Conservation (phyloP, 2,329 filamentous ascomycete species). For the Nothopassalora personata region DNA sequence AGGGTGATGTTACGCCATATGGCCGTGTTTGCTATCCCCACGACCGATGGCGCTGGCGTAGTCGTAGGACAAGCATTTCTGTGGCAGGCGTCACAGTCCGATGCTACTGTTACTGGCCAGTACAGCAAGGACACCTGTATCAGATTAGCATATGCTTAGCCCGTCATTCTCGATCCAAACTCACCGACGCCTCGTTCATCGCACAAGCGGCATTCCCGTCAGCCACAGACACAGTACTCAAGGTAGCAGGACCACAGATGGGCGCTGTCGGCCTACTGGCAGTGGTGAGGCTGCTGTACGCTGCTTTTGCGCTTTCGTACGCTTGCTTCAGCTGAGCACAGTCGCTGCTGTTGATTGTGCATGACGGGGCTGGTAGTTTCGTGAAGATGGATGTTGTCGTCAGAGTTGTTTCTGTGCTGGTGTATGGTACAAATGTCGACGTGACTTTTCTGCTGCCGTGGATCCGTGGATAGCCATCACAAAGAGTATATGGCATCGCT, state of each 20-base stretch:
- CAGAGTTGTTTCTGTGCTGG: not conserved
- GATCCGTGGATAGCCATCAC: conserved; percentile 22
- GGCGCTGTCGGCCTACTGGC: not conserved
- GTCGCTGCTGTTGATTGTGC: conserved; percentile 15
- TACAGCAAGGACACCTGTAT: conserved; percentile 11
- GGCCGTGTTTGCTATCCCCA: conserved; percentile 17
- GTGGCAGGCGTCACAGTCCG: conserved; percentile 8
- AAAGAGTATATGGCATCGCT: conserved; percentile 17
- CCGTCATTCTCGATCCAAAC: too few relatives aligned
- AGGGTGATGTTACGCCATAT: conserved; percentile 16
- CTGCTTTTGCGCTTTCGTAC: not conserved
- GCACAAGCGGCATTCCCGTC: conserved; percentile 10
- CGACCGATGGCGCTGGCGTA: conserved; percentile 16
- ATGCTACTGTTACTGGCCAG: conserved; percentile 15
- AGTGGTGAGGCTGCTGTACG: not conserved
- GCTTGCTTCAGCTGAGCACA: conserved; percentile 8
- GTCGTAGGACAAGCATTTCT: conserved; percentile 11
- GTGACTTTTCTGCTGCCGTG: conserved; percentile 13
- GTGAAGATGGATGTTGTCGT: conserved; percentile 2
- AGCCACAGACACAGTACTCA: not conserved
- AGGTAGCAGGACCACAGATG: conserved; percentile 11
- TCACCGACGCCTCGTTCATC: conserved; percentile 14
- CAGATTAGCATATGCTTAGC: too few relatives aligned
- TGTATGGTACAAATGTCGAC: not conserved
- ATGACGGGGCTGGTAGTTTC: conserved; percentile 11